Base-by-base conservation (phyloP, 768 basidiomycete genomes). In the Gymnopilus dilepis region DNA sequence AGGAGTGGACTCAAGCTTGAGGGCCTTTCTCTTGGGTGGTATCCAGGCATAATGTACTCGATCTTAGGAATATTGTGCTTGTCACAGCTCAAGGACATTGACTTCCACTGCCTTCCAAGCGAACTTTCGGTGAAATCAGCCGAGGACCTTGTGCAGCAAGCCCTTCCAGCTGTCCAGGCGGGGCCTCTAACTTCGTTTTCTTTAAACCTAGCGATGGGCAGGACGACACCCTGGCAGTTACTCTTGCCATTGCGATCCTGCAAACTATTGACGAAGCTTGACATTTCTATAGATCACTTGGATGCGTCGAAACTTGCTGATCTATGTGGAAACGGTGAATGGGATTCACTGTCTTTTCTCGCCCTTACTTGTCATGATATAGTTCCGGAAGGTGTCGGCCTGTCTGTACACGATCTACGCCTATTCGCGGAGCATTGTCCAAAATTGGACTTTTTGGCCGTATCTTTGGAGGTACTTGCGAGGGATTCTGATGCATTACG, bases 391-490 rank as follows among this genome's bases (percentile, higher is more conserved):
- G 43, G 13, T 3, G 22, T n/a, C 2, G 57, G 57, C 17, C n/a
- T 58, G 19, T 6, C 37, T 21, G 3, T 58, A 9, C 12, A 50
- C 13, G 57, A 58, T 45, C 45, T 58, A 22, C 31, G 31, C 2
- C 26, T 37, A 34, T 48, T 58, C 19, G 57, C 57, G 4, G 33
- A 58, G 22, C 21, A 47, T 19, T 58, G 43, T 22, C 43, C 30
- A n/a, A 58, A 48, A 2, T 48, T 58, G 15, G 34, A 17, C 3
- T 34, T 21, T 5, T 37, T 58, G 2, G 31, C 43, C 50, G 47
- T 58, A 19, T 58, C 57, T 3, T 34, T 58, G 30, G 33, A 37
- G 15, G 33, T 12, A 1, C 31, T 58, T 37, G 57, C 34, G 45
- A 45, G 50, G 8, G 47, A n/a, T 11, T 26, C 45, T 4, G 24